Percentiles rank a stretch among this genome's conserved stretches.
phyloP scores from a whole-genome alignment of 2,329 filamentous ascomycete species.

The Endoconidiophora laricicola region DNA sequence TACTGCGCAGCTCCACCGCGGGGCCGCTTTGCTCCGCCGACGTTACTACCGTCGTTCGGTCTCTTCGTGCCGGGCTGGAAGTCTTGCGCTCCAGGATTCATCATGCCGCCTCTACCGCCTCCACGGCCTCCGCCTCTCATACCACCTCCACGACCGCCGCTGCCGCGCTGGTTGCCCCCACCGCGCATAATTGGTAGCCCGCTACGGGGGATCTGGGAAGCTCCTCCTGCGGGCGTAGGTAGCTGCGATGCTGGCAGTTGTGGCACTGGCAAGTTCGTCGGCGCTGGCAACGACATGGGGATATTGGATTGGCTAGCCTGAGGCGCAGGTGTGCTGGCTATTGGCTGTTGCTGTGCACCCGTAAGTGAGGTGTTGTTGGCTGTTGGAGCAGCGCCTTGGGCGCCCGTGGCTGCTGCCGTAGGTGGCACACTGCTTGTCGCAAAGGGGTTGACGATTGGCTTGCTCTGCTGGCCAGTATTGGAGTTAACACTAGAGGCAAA shows the following conservation, averaged over 20 bases:
- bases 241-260: slow-evolving; percentile 1
- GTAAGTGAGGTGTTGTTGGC: no score
- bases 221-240: background rate
- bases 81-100: slow-evolving; percentile 37
- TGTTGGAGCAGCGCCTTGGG: background rate
- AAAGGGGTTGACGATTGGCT: slow-evolving; percentile 6
- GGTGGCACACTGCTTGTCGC: background rate
- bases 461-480: background rate
- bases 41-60: slow-evolving; percentile 32
- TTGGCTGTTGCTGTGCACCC: background rate
- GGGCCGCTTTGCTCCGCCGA: slow-evolving; percentile 27
- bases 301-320: slow-evolving; percentile 2
- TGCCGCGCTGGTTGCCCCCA: slow-evolving; percentile 17
- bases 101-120: slow-evolving; percentile 9
- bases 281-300: background rate
- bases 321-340: background rate
- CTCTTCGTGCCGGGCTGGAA: slow-evolving; percentile 42
- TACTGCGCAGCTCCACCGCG: slow-evolving; percentile 18
- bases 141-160: slow-evolving; percentile 24
- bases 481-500: slow-evolving; percentile 3
- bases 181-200: slow-evolving; percentile 27
- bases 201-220: slow-evolving; percentile 12
- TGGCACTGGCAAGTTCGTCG: background rate
- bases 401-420: background rate
- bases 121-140: slow-evolving; percentile 23